Conservation (phyloP, 23 red algal genomes). For the Pyropia yezoensis region DNA sequence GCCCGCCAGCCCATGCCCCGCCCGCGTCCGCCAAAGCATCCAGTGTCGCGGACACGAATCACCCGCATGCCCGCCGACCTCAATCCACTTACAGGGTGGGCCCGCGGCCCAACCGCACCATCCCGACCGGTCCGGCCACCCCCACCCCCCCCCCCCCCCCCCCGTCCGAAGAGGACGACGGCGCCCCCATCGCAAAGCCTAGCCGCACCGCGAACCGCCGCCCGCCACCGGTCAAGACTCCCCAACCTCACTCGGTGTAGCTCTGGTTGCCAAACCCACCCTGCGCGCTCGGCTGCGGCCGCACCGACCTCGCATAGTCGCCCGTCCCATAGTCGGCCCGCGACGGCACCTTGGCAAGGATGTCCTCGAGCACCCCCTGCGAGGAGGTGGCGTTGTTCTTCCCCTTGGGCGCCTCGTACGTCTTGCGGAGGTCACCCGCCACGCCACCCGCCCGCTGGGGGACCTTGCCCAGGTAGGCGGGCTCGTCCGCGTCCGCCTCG, state of each 20-base stretch:
- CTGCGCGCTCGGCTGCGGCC: conserved; percentile 22
- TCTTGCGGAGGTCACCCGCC: conserved; percentile 34
- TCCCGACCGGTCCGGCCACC: no score
- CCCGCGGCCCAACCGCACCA: no score
- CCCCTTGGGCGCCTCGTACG: conserved; percentile 32
- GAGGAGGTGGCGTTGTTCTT: conserved; percentile 29
- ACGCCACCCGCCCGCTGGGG: conserved; percentile 9
- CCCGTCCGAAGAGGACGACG: no score
- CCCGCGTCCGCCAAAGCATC: no score
- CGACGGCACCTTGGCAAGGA: conserved; percentile 54
- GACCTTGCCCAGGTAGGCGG: conserved; percentile 31
- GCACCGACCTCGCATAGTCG: conserved; percentile 38
- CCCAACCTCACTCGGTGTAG: conserved; percentile 13
- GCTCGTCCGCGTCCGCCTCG: conserved; percentile 3
- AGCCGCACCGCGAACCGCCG: no score
- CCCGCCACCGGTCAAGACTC: no score
- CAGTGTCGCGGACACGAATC: no score
- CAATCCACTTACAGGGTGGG: no score
- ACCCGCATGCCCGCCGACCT: no score
- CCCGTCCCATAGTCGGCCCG: conserved; percentile 18
- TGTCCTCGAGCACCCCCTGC: conserved; percentile 40
- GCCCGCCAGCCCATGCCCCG: no score
- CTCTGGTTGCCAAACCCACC: conserved; percentile 57
- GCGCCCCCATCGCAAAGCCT: no score
- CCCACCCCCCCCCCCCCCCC: no score